These are phyloP conservation scores for Rhododendron vialii DNA, from an alignment of 148 eudicot species.

Conservation along the genomic window DNA sequence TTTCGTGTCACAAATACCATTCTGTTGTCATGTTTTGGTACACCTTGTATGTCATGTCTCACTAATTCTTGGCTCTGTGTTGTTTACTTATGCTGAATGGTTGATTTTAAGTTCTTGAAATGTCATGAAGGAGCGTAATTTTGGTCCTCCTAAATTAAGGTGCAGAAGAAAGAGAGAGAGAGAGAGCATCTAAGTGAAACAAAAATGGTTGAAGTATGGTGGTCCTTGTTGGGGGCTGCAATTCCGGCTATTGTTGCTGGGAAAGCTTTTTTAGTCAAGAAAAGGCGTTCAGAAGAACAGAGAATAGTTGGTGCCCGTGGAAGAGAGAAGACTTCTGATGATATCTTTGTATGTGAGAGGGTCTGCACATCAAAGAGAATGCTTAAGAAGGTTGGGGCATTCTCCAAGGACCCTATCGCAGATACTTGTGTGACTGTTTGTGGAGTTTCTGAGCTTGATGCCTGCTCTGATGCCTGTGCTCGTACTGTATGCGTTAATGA, in stretches of 20 bases:
- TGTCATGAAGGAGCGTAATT: not conserved
- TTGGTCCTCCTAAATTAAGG: not conserved
- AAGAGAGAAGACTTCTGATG: conserved; percentile 47
- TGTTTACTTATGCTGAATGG: not conserved
- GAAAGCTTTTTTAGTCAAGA: conserved; percentile 50
- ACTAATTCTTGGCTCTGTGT: not conserved
- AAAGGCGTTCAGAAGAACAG: conserved; percentile 53
- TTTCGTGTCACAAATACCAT: not conserved
- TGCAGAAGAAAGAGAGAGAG: not conserved
- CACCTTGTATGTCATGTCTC: not conserved
- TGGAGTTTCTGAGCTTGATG: conserved; percentile 62
- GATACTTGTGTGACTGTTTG: conserved; percentile 69
- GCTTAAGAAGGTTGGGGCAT: conserved; percentile 61
- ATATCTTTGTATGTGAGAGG: conserved; percentile 63
- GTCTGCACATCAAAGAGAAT: conserved; percentile 66
- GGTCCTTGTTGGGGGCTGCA: conserved; percentile 58
- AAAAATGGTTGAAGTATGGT: conserved; percentile 62
- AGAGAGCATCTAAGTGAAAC: not conserved
- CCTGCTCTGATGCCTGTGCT: conserved; percentile 71
- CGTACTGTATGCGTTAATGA: conserved; percentile 63
- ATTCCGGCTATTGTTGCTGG: conserved; percentile 57
- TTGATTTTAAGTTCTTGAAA: not conserved
- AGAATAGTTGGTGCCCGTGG: conserved; percentile 45
- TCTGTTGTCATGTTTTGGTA: not conserved
- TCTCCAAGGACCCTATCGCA: conserved; percentile 62